These are phyloP conservation scores for Tricholoma terreum DNA, from an alignment of 768 basidiomycete genomes.

Conservation along the genomic window DNA sequence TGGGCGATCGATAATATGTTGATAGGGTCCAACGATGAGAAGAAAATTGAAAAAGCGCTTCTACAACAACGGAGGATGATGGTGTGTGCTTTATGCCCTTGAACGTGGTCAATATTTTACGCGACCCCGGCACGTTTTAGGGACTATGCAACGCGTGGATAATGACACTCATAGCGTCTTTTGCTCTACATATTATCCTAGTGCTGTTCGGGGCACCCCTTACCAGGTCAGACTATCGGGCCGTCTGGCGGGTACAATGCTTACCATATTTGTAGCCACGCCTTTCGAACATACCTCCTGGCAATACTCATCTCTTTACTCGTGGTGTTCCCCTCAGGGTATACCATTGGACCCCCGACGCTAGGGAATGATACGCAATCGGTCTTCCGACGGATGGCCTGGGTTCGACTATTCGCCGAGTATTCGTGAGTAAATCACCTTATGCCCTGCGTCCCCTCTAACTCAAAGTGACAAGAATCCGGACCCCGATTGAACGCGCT, in stretches of 20 bases:
- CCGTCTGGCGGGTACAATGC: slow-evolving; percentile 14
- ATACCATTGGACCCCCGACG: slow-evolving; percentile 63
- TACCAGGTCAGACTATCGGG: slow-evolving; percentile 39
- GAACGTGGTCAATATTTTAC: neutral
- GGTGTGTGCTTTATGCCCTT: slow-evolving; percentile 28
- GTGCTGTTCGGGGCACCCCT: slow-evolving; percentile 78
- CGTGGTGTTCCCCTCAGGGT: slow-evolving; percentile 63
- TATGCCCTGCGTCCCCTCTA: neutral
- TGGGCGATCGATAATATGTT: slow-evolving; percentile 50
- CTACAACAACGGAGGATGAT: slow-evolving; percentile 35
- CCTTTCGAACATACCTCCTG: slow-evolving; percentile 62
- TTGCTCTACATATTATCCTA: slow-evolving; percentile 45
- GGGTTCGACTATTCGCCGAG: slow-evolving; percentile 81
- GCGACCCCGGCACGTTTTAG: slow-evolving; percentile 31
- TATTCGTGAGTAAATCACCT: slow-evolving; percentile 56
- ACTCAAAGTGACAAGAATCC: slow-evolving; percentile 33
- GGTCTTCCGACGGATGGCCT: slow-evolving; percentile 56
- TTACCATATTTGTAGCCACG: slow-evolving; percentile 37
- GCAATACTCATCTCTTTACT: slow-evolving; percentile 67
- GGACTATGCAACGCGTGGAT: slow-evolving; percentile 47
- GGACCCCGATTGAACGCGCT: slow-evolving; percentile 70
- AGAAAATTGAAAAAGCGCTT: slow-evolving; percentile 38
- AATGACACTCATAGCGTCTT: slow-evolving; percentile 49
- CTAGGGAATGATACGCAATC: slow-evolving; percentile 40
- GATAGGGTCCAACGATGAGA: slow-evolving; percentile 41